Percentiles rank a stretch among this genome's conserved stretches.
Conservation (phyloP, 2,329 filamentous ascomycete species). For the Talaromyces sp. region DNA sequence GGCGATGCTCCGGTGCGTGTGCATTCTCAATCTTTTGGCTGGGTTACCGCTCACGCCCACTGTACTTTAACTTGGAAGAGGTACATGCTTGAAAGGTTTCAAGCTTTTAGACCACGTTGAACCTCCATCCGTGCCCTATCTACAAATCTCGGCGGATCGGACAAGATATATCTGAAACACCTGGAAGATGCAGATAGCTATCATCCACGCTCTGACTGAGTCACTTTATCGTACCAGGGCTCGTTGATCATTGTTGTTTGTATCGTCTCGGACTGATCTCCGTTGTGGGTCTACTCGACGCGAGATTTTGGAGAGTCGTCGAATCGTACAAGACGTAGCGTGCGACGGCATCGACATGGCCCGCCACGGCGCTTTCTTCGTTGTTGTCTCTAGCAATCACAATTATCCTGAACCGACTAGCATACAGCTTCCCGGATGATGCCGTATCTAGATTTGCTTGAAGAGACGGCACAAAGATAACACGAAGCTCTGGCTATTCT, state of each 20-base stretch:
- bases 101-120: background rate
- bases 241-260: background rate
- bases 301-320: background rate
- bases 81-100: background rate
- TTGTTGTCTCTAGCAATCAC: background rate
- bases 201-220: background rate
- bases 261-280: background rate
- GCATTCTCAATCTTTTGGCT: background rate
- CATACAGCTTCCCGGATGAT: background rate
- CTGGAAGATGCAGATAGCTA: background rate
- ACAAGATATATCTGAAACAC: background rate
- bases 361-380: background rate
- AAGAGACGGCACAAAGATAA: background rate
- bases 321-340: background rate
- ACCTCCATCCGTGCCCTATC: background rate
- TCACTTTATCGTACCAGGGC: background rate
- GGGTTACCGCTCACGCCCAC: background rate
- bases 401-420: background rate
- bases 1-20: background rate
- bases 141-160: background rate
- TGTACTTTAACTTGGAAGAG: background rate
- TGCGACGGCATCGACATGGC: background rate
- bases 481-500: background rate
- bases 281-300: background rate
- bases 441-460: background rate